These are phyloP conservation scores for Backusella liffmaniae DNA, from an alignment of 192 early-diverging fungal species.

Conservation along the genomic window DNA sequence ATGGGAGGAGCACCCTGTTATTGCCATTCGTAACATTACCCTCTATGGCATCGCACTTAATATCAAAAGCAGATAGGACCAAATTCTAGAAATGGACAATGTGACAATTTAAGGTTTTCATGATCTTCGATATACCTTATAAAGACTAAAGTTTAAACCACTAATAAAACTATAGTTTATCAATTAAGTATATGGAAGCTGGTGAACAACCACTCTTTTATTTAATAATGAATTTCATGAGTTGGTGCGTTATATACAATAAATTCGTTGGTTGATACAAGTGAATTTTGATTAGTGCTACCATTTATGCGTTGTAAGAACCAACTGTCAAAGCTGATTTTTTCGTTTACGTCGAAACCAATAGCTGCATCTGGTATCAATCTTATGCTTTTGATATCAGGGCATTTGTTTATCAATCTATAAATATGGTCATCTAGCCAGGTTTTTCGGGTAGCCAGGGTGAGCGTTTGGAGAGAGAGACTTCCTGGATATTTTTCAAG, in stretches of 20 bases:
- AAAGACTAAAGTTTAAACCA: neutral
- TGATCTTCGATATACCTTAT: neutral
- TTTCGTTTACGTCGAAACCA: neutral
- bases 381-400: neutral
- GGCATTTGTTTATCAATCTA: neutral
- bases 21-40: constrained; percentile 12
- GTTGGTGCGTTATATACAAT: neutral
- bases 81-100: constrained; percentile 35
- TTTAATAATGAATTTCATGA: neutral
- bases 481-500: neutral
- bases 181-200: neutral
- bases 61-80: constrained; percentile 30
- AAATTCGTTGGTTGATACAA: neutral
- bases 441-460: neutral
- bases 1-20: neutral
- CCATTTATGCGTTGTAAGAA: neutral
- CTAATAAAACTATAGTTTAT: too few relatives aligned
- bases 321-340: neutral
- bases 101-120: neutral
- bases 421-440: constrained; percentile 5
- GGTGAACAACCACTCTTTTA: neutral
- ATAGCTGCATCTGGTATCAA: neutral
- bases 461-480: neutral
- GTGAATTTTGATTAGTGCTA: neutral
- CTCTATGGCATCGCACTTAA: constrained; percentile 24